phyloP scores from a whole-genome alignment of 495 filamentous ascomycete genomes.

The Podospora pseudocomata region DNA sequence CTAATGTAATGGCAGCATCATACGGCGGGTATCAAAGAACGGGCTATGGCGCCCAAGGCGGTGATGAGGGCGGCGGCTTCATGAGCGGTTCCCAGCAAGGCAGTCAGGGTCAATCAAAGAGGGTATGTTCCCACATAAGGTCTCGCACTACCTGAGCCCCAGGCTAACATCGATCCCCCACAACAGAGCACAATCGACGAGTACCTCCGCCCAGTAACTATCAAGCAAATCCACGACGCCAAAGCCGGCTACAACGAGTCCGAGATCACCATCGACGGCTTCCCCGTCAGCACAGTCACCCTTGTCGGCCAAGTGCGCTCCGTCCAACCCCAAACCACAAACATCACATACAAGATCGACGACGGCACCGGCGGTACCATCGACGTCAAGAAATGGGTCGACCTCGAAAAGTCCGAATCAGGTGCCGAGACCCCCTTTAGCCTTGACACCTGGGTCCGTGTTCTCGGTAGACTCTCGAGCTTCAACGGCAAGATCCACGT shows the following conservation, averaged over 20 bases:
- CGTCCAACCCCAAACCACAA: conserved; percentile 80
- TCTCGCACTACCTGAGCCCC: neutral
- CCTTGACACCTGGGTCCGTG: conserved; percentile 74
- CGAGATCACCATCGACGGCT: conserved; percentile 70
- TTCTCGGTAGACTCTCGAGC: conserved; percentile 71
- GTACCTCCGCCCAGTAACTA: conserved; percentile 85
- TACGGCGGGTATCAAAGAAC: conserved; percentile 43
- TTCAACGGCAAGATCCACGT: conserved; percentile 79
- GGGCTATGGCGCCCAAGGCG: conserved; percentile 38
- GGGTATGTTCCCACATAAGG: conserved; percentile 14
- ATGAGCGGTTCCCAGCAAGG: conserved; percentile 43
- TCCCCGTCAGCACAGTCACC: conserved; percentile 62
- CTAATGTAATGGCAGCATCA: conserved; percentile 23
- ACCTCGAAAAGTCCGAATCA: conserved; percentile 53
- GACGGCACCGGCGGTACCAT: conserved; percentile 82
- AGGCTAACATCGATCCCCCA: neutral
- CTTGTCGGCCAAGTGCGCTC: conserved; percentile 87
- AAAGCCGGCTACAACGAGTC: conserved; percentile 67
- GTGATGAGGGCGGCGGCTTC: conserved; percentile 47
- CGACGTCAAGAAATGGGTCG: conserved; percentile 91
- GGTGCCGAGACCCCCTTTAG: conserved; percentile 40
- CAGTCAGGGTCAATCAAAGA: conserved; percentile 34
- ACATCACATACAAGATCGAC: conserved; percentile 87
- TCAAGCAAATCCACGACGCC: conserved; percentile 87
- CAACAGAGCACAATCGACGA: conserved; percentile 47